Percentiles rank a stretch among this genome's conserved stretches.
These are phyloP conservation scores for Umbelopsis sp. DNA, from an alignment of 192 early-diverging fungal genomes.

Conservation along the genomic window DNA sequence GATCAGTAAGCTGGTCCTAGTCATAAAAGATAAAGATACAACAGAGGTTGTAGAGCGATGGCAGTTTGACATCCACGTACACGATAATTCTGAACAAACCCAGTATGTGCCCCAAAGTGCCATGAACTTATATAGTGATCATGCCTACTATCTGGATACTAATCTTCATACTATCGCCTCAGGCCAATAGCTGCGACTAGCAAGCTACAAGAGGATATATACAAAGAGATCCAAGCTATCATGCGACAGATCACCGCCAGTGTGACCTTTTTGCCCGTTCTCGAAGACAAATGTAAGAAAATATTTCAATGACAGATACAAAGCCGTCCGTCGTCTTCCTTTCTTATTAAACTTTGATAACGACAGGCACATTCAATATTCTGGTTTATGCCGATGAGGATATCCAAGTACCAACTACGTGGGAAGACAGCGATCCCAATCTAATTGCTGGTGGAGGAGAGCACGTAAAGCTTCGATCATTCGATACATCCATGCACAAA, in stretches of 20 bases:
- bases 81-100: constrained; percentile 40
- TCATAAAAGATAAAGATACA: constrained; percentile 82
- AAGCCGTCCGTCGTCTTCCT: background rate
- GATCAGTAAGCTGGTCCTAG: constrained; percentile 85
- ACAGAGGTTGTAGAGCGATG: constrained; percentile 87
- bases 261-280: constrained; percentile 87
- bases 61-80: constrained; percentile 91
- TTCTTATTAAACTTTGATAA: too few species aligned
- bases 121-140: too few species aligned
- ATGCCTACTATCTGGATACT: background rate
- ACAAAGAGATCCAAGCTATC: constrained; percentile 83
- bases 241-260: constrained; percentile 90
- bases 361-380: constrained; percentile 84
- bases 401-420: constrained; percentile 81
- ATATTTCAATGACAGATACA: background rate
- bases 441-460: constrained; percentile 82
- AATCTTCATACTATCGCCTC: background rate
- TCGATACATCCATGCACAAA: constrained; percentile 82
- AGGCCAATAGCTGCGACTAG: constrained; percentile 4
- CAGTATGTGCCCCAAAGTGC: background rate
- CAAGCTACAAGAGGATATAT: constrained; percentile 64
- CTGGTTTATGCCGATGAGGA: constrained; percentile 87
- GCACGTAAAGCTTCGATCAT: constrained; percentile 80
- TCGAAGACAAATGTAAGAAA: constrained; percentile 81
- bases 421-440: constrained; percentile 81